Base-by-base conservation (phyloP, 345 rosid species). In the Combretum micranthum region DNA sequence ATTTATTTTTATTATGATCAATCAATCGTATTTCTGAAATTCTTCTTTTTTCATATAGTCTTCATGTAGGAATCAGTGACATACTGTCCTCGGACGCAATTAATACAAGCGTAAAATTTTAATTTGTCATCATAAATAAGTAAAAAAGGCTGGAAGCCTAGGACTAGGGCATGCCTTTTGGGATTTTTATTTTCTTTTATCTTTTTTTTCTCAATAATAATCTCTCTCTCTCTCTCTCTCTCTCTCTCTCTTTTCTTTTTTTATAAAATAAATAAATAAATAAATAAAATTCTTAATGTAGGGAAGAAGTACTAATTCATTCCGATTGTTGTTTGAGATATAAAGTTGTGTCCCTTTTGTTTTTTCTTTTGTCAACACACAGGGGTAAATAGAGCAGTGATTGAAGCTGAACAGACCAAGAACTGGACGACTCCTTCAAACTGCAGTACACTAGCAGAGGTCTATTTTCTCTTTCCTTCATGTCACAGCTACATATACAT, bases 381-480 rank as follows among this genome's bases (percentile, higher is more conserved):
- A 84, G 85, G 52, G 19, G 77, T 62, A 62, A 79, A 59, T 61
- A 78, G 77, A 80, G 70, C 83, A 68, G 69, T 60, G 26, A 69
- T 77, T 77, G 93, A 76, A 77, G 80, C 67, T 69, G 96, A 85
- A 69, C 83, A 85, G 66, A 74, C 72, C 68, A 87, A 72, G 73
- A 82, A 74, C 82, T 83, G 93, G 93, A 64, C 74, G 63, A 68
- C 71, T 64, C 65, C 87, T 59, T 77, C 82, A 50, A 83, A 81
- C 85, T 84, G 72, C 90, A 84, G 77, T 77, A 75, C 75, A 71
- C 80, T 70, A 57, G 42, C 82, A 80, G 86, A 83, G 97, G 96
- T 90, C 82, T 50, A 50, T 52, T 44, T 60, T 25, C 56, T 72
- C 32, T 32, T 58, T 64, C 56, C 57, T 45, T 5, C 17, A 12